phyloP scores from a whole-genome alignment of 331 rosid species.

The Cydonia oblonga region DNA sequence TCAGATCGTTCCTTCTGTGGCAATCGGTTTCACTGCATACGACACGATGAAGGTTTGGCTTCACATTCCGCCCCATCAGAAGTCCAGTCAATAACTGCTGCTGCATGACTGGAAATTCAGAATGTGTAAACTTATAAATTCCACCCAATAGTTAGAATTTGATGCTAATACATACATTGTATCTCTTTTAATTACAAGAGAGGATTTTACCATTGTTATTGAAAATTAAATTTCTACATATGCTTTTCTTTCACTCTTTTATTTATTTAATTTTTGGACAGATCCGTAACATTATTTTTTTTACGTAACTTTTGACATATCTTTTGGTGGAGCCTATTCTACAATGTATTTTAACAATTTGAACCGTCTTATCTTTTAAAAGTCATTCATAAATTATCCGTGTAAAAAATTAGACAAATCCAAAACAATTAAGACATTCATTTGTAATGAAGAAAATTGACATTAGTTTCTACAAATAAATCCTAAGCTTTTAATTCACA shows the following conservation, averaged over 20 bases:
- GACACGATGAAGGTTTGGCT: slow-evolving; percentile 82
- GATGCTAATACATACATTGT: background rate
- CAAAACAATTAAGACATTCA: too few relatives aligned
- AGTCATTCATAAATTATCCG: too few relatives aligned
- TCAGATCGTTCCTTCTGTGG: slow-evolving; percentile 95
- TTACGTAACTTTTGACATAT: too few relatives aligned
- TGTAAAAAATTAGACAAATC: too few relatives aligned
- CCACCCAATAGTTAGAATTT: background rate
- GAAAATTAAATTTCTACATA: background rate
- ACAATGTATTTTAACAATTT: too few relatives aligned
- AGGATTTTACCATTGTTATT: background rate
- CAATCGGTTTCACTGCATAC: slow-evolving; percentile 77
- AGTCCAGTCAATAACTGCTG: slow-evolving; percentile 37
- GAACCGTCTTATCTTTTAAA: too few relatives aligned
- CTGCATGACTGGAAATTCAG: slow-evolving; percentile 6
- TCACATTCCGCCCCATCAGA: slow-evolving; percentile 55
- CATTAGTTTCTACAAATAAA: too few relatives aligned
- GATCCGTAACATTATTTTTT: accelerated
- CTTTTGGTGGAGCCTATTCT: too few relatives aligned
- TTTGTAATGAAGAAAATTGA: too few relatives aligned
- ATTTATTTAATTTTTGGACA: background rate
- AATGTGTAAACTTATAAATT: background rate
- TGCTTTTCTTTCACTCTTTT: background rate
- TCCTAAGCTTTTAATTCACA: too few relatives aligned
- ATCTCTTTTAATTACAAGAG: background rate